phyloP scores from a whole-genome alignment of 768 basidiomycete genomes.

The Mycena vitilis region DNA sequence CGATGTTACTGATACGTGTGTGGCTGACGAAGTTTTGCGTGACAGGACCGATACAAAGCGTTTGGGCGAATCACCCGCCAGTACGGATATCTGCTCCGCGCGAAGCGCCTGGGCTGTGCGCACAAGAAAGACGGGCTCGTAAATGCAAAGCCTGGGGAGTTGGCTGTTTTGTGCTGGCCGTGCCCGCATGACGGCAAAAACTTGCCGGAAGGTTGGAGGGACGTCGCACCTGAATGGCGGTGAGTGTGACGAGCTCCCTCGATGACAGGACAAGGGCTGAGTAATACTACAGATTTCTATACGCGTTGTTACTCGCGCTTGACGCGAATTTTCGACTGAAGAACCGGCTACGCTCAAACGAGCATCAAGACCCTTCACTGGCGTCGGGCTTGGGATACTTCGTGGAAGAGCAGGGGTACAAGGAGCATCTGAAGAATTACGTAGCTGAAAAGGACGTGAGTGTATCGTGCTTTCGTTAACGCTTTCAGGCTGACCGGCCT shows the following conservation, averaged over 20 bases:
- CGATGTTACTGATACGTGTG: slow-evolving; percentile 15
- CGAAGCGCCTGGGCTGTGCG: slow-evolving; percentile 21
- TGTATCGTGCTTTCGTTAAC: too few species aligned
- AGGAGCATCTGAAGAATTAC: neutral
- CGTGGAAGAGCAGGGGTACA: neutral
- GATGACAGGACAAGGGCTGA: neutral
- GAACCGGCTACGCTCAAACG: neutral
- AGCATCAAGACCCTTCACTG: neutral
- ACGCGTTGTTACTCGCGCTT: neutral
- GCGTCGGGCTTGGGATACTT: neutral
- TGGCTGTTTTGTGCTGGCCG: slow-evolving; percentile 31
- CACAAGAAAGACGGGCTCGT: slow-evolving; percentile 6
- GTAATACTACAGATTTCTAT: neutral
- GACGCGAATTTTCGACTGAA: neutral
- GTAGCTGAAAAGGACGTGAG: neutral
- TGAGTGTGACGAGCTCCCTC: neutral
- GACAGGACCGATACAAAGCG: too few species aligned
- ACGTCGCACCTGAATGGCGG: slow-evolving; percentile 5
- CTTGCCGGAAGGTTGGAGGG: slow-evolving; percentile 30
- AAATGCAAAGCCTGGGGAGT: slow-evolving; percentile 2
- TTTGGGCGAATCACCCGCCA: slow-evolving; percentile 22
- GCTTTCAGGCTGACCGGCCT: too few species aligned
- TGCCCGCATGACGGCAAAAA: slow-evolving; percentile 31
- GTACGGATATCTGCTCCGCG: slow-evolving; percentile 11
- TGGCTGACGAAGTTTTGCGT: too few species aligned